phyloP scores from a whole-genome alignment of 2,329 filamentous ascomycete species.

The Westerdykella aurantiaca region DNA sequence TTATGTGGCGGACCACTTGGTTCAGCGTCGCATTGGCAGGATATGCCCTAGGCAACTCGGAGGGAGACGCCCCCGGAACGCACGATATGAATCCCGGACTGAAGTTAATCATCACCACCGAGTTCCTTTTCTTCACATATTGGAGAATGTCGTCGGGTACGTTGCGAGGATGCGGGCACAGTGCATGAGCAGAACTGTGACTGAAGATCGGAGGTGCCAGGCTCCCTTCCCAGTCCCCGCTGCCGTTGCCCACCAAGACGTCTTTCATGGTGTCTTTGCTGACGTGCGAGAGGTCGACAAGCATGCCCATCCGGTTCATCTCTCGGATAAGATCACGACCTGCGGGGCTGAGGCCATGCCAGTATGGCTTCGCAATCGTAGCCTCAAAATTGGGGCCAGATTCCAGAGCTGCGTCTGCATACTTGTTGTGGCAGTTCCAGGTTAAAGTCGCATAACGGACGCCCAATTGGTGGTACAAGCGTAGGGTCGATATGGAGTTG shows the following conservation, averaged over 20 bases:
- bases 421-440: constrained; percentile 86
- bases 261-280: constrained; percentile 75
- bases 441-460: constrained; percentile 82
- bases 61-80: constrained; percentile 38
- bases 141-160: constrained; percentile 76
- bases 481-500: constrained; percentile 68
- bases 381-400: constrained; percentile 36
- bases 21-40: constrained; percentile 63
- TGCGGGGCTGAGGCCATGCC: constrained; percentile 63
- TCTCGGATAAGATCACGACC: constrained; percentile 66
- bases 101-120: constrained; percentile 87
- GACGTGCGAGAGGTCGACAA: constrained; percentile 80
- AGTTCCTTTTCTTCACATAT: constrained; percentile 63
- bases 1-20: constrained; percentile 72
- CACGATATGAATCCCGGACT: constrained; percentile 75
- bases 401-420: constrained; percentile 72
- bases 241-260: constrained; percentile 55
- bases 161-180: constrained; percentile 84
- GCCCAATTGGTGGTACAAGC: constrained; percentile 67
- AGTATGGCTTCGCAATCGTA: constrained; percentile 46
- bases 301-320: constrained; percentile 90
- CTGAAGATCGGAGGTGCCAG: constrained; percentile 78
- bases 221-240: constrained; percentile 59
- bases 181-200: constrained; percentile 69
- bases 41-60: constrained; percentile 56